Base-by-base conservation (phyloP, 2,329 filamentous ascomycete species). In the Geosmithia morbida region DNA sequence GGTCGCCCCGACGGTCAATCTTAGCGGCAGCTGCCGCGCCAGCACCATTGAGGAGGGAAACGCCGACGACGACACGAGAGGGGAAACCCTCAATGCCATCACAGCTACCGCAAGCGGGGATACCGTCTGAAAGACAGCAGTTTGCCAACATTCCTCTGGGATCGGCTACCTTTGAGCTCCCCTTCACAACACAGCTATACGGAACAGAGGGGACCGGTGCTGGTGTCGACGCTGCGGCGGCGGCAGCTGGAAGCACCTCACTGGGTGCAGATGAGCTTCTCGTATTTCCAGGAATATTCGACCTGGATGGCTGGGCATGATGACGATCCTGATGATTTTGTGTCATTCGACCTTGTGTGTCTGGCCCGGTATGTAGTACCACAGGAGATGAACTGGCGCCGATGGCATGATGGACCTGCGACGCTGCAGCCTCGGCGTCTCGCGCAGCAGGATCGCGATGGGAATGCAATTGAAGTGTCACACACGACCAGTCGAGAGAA, bases 281-380 rank as follows among this genome's bases (percentile, higher is more conserved):
- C 14, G 39, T 46, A 7, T 50, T 50, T n/a, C 49, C 49, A 5
- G 49, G 49, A 11, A 48, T 50, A 40, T 50, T 50, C 43, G 49
- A 50, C 39, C 37, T 50, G 29, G 46, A 48, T 10, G 40, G 44
- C 13, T 49, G 48, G 48, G 13, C 43, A 44, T 46, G 45, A 46
- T 37, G 33, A 37, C 33, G n/a, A n/a, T n/a, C n/a, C 8, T 26
- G 4, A 26, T 26, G 4, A 26, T 26, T 26, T 26, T 8, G 22
- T 8, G 22, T 5, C 8, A 26, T 26, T 26, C 22, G 22, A 26
- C 22, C n/a, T n/a, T n/a, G n/a, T n/a, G n/a, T n/a, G n/a, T n/a
- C n/a, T n/a, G n/a, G n/a, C n/a, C n/a, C n/a, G n/a, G n/a, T 26
- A 8, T 26, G 22, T 8, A 26, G 22, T 8, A 8, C 22, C 22